These are phyloP conservation scores for Arthrobotrys iridis DNA, from an alignment of 2,329 filamentous ascomycete species.

Conservation along the genomic window DNA sequence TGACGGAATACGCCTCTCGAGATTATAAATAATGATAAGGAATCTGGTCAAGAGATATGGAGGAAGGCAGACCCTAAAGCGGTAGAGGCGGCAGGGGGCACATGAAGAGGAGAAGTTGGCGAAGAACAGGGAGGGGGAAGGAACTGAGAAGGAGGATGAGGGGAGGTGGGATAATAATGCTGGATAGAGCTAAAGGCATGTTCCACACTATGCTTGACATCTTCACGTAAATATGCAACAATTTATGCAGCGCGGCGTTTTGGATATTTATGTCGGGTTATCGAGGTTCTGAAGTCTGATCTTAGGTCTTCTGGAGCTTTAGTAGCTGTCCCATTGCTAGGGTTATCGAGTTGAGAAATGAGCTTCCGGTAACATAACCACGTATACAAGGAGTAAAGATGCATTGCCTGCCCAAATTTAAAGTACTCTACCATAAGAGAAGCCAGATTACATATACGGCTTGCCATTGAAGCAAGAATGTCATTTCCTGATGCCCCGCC, in stretches of 20 bases:
- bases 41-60: not conserved
- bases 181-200: not conserved
- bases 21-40: not conserved
- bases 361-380: not conserved
- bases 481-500: not conserved
- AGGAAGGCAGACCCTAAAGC: not conserved
- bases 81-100: not conserved
- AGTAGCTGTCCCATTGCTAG: not conserved
- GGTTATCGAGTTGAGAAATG: not conserved
- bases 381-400: slow-evolving; percentile 7
- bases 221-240: not conserved
- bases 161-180: not conserved
- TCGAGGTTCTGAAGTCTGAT: not conserved
- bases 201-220: too few relatives aligned
- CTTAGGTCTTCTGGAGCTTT: not conserved
- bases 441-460: not conserved
- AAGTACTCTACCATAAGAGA: slow-evolving; percentile 11
- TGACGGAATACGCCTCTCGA: not conserved
- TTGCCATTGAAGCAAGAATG: slow-evolving; percentile 9
- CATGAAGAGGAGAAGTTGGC: not conserved
- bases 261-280: not conserved
- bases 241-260: not conserved
- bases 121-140: not conserved
- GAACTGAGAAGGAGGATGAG: not conserved
- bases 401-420: slow-evolving; percentile 22